Base-by-base conservation (phyloP, 371 early-diverging fungal species). In the Apophysomyces variabilis region DNA sequence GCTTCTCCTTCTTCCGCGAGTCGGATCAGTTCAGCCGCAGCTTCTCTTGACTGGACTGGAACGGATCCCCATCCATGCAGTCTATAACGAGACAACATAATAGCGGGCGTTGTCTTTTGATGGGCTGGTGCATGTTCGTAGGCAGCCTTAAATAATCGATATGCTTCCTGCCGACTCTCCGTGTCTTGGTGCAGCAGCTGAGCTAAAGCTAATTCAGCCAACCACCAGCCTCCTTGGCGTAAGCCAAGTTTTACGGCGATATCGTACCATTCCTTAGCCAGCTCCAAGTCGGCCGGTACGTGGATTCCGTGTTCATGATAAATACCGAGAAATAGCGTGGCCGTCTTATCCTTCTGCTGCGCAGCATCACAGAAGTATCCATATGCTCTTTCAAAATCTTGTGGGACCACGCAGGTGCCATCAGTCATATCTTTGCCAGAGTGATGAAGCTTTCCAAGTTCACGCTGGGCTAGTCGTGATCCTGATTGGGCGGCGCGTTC, bases 291-390 rank as follows among this genome's bases (percentile, higher is more conserved):
- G 2, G 79, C 74, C 11, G 76, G 62, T 16, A 77, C 79, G 66
- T 72, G 74, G n/a, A 79, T 79, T 14, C 82, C 82, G 50, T 82
- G 78, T 38, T 82, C 78, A 38, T 82, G 67, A 12, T 82, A 82
- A 7, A 72, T 67, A 16, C 79, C 82, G 56, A 82, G 66, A 72
- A 38, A 50, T 38, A 67, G 60, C 13, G 75, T 71, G 0, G 70
- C 69, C 12, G 71, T 66, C 45, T 70, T 64, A 43, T 79, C 75
- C 4, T 63, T 65, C 16, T 71, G 69, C 9, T 56, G 64, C 14
- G 76, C 76, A 35, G 82, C 71, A 50, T 75, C 67, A 38, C 76
- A 77, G 61, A 82, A 82, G 7, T 69, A 68, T 43, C 76, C 82
- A 50, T 73, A 82, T 3, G 82, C 79, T n/a, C 65, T 73, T 64